These are phyloP conservation scores for Euryodendron excelsum DNA, from an alignment of 148 eudicot species.

Conservation along the genomic window DNA sequence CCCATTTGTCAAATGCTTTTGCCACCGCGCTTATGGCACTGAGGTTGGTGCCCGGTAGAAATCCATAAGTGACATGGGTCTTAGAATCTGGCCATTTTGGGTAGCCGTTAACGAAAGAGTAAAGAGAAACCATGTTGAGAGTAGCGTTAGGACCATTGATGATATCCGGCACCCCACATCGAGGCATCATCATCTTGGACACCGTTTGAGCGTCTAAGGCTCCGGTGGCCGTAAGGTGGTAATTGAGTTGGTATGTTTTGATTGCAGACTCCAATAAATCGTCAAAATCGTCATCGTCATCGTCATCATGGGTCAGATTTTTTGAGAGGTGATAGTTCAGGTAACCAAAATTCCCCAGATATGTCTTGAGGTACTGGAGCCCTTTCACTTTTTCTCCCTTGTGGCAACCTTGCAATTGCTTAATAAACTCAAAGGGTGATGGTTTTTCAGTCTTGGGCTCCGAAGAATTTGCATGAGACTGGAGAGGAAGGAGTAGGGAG, in stretches of 20 bases:
- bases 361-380: constrained; percentile 19
- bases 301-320: background rate
- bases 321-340: background rate
- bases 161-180: constrained; percentile 26
- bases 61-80: constrained; percentile 18
- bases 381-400: constrained; percentile 20
- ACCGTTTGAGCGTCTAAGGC: constrained; percentile 17
- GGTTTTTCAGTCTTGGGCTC: background rate
- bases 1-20: constrained; percentile 25
- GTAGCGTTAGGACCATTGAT: background rate
- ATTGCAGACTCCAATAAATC: no score
- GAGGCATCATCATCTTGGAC: constrained; percentile 24
- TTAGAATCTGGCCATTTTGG: constrained; percentile 20
- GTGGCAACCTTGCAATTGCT: no score
- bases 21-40: background rate
- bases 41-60: background rate
- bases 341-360: constrained; percentile 25
- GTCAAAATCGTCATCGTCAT: no score
- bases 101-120: constrained; percentile 5
- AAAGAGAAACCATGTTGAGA: constrained; percentile 20
- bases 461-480: background rate
- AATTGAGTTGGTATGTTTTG: constrained; percentile 25
- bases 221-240: constrained; percentile 20
- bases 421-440: no score
- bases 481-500: background rate